phyloP scores from a whole-genome alignment of 768 basidiomycete species.

The Trametes villosa region DNA sequence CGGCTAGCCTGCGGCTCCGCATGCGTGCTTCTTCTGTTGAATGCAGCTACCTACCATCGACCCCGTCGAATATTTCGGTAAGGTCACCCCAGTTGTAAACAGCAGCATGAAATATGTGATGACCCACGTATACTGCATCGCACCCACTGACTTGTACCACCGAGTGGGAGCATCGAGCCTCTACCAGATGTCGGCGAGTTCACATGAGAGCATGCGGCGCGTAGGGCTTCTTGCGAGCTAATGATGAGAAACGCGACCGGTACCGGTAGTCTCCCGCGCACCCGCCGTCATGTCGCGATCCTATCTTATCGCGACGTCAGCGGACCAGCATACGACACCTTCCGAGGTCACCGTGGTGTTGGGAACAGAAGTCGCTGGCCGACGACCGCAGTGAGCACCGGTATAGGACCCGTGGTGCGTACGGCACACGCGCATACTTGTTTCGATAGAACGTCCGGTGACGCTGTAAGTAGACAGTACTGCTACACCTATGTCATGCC shows the following conservation, averaged over 20 bases:
- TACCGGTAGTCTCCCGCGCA: constrained; percentile 1
- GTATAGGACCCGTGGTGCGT: not conserved
- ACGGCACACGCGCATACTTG: not conserved
- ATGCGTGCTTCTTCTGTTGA: too few species aligned
- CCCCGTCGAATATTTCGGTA: too few species aligned
- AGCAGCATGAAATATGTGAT: not conserved
- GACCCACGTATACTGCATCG: not conserved
- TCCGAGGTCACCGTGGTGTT: not conserved
- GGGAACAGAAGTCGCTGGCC: not conserved
- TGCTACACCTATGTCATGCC: not conserved
- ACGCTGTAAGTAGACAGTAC: not conserved
- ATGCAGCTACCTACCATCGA: too few species aligned
- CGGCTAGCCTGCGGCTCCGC: not conserved
- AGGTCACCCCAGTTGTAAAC: too few species aligned
- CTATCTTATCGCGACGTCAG: constrained; percentile 15
- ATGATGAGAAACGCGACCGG: constrained; percentile 8
- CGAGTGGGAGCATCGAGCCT: too few species aligned
- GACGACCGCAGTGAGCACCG: not conserved
- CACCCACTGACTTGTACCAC: not conserved
- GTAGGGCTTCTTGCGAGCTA: constrained; percentile 4
- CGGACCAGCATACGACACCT: not conserved
- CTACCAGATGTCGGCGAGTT: not conserved
- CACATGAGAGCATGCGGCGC: constrained; percentile 16
- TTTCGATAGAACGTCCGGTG: not conserved
- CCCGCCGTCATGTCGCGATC: constrained; percentile 1